Conservation (phyloP, 1,284 basidiomycete genomes). For the Melampsora occidentalis region DNA sequence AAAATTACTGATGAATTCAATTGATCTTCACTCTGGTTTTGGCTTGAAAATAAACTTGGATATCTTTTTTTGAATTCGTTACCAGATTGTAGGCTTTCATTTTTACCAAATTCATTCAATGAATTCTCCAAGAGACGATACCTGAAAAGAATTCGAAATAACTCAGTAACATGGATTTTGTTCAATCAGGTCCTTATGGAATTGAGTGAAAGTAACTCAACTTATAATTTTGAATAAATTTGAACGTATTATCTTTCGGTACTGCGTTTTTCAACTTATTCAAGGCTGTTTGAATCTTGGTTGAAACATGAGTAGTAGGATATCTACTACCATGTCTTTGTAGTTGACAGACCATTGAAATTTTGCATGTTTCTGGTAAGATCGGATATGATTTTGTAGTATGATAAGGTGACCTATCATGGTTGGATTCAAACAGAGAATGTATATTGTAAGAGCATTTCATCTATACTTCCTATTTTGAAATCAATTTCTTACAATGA, state of each 20-base stretch:
- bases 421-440: too few relatives aligned
- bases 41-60: not conserved
- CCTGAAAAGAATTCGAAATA: not conserved
- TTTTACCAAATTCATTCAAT: slow-evolving; percentile 5
- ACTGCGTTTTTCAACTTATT: not conserved
- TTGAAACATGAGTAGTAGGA: slow-evolving; percentile 17
- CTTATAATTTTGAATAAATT: slow-evolving; percentile 23
- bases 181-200: too few relatives aligned
- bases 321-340: slow-evolving; percentile 36
- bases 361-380: slow-evolving; percentile 2
- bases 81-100: slow-evolving; percentile 36
- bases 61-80: slow-evolving; percentile 22
- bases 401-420: slow-evolving; percentile 34
- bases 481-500: too few relatives aligned
- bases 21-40: too few relatives aligned
- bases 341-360: slow-evolving; percentile 16
- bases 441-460: too few relatives aligned
- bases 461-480: too few relatives aligned
- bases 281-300: not conserved
- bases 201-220: not conserved
- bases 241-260: not conserved
- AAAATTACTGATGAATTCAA: not conserved
- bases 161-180: not conserved
- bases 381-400: not conserved
- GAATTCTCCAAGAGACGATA: slow-evolving; percentile 14